phyloP scores from a whole-genome alignment of 495 filamentous ascomycete genomes.

The Hypoxylon lienhwacheense region DNA sequence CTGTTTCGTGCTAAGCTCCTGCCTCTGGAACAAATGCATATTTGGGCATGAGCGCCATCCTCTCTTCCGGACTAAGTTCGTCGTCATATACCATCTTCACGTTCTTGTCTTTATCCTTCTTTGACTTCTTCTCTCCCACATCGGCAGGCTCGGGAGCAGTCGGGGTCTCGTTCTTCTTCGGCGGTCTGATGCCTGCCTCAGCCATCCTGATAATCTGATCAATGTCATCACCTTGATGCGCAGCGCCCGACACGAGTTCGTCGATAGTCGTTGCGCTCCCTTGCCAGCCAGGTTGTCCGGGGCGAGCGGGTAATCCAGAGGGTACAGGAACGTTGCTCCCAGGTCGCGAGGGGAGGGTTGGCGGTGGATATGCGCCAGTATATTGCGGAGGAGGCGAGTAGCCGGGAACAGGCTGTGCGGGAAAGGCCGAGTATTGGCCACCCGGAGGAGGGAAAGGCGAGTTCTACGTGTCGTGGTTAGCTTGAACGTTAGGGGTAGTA shows the following conservation, averaged over 20 bases:
- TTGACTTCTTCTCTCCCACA: constrained; percentile 64
- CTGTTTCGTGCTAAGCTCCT: constrained; percentile 18
- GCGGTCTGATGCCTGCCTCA: constrained; percentile 57
- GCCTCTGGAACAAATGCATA: constrained; percentile 68
- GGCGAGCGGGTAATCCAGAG: constrained; percentile 40
- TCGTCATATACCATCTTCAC: constrained; percentile 77
- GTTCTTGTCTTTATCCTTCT: constrained; percentile 70
- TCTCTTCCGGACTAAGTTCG: constrained; percentile 82
- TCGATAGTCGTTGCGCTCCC: constrained; percentile 58
- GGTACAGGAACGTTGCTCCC: constrained; percentile 40
- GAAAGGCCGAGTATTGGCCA: constrained; percentile 42
- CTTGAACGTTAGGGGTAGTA: neutral
- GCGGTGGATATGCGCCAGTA: constrained; percentile 44
- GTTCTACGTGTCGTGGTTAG: constrained; percentile 32
- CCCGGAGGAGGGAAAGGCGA: constrained; percentile 49
- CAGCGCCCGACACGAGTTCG: constrained; percentile 60
- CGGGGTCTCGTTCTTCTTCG: constrained; percentile 49
- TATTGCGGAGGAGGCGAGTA: constrained; percentile 43
- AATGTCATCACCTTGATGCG: constrained; percentile 55
- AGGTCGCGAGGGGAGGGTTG: constrained; percentile 47
- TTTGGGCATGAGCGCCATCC: constrained; percentile 74
- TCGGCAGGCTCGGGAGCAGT: constrained; percentile 44
- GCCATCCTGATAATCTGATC: constrained; percentile 61
- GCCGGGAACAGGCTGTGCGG: constrained; percentile 32
- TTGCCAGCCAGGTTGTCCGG: constrained; percentile 46